Percentiles rank a stretch among this genome's conserved stretches.
Evolutionary conservation across 352 stramenopile genomes (phyloP).

Genomic region (Lagenidium giganteum): DNA sequence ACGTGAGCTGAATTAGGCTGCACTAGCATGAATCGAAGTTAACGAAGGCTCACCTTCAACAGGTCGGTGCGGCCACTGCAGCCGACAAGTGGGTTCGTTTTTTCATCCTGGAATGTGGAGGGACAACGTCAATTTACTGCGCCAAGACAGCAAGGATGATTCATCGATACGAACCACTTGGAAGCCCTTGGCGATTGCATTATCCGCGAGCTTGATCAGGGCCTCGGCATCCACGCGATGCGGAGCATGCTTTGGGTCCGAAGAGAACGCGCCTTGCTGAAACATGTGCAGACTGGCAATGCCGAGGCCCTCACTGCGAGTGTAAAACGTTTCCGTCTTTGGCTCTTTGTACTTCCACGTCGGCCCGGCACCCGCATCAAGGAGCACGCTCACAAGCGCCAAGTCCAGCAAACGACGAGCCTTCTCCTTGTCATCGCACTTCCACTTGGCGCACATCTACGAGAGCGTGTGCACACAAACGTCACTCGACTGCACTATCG

Average conservation of each 20-base stretch:
- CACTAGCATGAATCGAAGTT: too few species aligned
- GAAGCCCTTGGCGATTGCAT: constrained; percentile 69
- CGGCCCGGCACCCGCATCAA: constrained; percentile 69
- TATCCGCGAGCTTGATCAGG: constrained; percentile 44
- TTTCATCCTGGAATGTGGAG: constrained; percentile 13
- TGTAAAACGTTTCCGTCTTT: constrained; percentile 56
- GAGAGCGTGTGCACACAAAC: not conserved
- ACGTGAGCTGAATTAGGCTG: not conserved
- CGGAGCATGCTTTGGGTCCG: constrained; percentile 24
- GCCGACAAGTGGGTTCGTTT: constrained; percentile 74
- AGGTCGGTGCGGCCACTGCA: constrained; percentile 65
- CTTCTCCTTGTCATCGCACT: constrained; percentile 42
- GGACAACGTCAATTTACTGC: not conserved
- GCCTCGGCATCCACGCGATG: constrained; percentile 60
- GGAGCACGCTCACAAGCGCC: constrained; percentile 70
- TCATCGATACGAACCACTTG: constrained; percentile 48
- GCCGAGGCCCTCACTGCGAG: constrained; percentile 71
- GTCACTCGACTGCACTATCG: not conserved
- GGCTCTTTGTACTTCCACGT: constrained; percentile 74
- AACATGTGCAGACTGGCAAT: constrained; percentile 88
- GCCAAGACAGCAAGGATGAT: not conserved
- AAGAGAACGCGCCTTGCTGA: constrained; percentile 58
- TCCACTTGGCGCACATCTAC: constrained; percentile 42
- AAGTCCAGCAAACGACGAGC: constrained; percentile 68
- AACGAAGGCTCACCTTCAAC: constrained; percentile 48